phyloP scores from a whole-genome alignment of 1,139 yeast species.

The Saccharomyces pastorianus region DNA sequence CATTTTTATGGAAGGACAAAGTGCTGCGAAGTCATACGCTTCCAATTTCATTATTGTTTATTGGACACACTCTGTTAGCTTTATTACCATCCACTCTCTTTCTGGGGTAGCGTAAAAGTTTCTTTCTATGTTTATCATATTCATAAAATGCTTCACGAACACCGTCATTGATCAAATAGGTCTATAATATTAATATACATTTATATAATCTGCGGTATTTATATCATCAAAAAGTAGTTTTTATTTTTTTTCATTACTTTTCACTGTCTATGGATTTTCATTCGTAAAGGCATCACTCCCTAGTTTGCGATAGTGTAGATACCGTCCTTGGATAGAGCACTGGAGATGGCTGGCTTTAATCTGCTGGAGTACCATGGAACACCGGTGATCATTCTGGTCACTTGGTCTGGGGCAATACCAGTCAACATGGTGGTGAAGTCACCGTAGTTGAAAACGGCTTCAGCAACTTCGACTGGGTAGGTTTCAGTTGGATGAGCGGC shows the following conservation, averaged over 20 bases:
- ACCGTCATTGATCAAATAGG: neutral
- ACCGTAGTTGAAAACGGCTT: neutral
- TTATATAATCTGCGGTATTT: no score
- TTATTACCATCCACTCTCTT: no score
- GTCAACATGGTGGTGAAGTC: neutral
- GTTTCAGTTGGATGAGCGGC: neutral
- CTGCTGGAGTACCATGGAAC: neutral
- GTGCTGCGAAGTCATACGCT: no score
- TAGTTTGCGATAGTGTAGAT: neutral
- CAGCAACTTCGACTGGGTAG: neutral
- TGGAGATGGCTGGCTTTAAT: neutral
- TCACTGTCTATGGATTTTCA: no score
- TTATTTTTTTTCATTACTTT: neutral
- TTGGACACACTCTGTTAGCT: no score
- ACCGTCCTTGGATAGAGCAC: neutral
- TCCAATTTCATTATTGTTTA: no score
- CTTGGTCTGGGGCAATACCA: neutral
- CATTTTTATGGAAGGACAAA: no score
- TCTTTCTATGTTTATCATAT: no score
- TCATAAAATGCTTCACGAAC: no score
- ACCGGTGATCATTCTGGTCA: neutral
- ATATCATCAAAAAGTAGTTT: neutral
- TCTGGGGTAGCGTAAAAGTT: no score
- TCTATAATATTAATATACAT: neutral
- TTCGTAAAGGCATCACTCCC: neutral